Conservation (phyloP, 805 yeast species). For the Saturnispora mendoncae region DNA sequence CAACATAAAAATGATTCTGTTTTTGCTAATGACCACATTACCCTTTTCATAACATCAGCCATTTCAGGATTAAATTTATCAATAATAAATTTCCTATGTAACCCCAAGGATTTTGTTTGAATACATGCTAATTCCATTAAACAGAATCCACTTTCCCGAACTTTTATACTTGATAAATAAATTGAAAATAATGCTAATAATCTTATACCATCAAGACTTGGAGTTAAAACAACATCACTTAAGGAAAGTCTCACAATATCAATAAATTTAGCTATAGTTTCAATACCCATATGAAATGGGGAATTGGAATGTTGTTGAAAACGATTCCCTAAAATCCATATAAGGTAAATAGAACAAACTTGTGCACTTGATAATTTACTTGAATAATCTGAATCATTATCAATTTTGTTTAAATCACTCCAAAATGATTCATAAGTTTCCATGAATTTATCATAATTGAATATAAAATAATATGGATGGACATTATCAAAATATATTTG, state of each 20-base stretch:
- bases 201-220: conserved; percentile 37
- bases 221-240: conserved; percentile 36
- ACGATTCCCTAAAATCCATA: conserved; percentile 35
- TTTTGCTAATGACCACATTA: conserved; percentile 39
- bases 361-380: conserved; percentile 25
- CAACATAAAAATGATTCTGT: conserved; percentile 34
- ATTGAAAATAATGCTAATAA: conserved; percentile 34
- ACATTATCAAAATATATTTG: conserved; percentile 34
- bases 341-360: conserved; percentile 39
- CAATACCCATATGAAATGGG: conserved; percentile 8
- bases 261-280: conserved; percentile 27
- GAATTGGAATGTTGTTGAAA: conserved; percentile 25
- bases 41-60: conserved; percentile 33
- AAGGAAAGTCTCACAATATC: conserved; percentile 35
- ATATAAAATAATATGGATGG: conserved; percentile 37
- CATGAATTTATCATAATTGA: conserved; percentile 29
- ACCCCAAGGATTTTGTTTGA: conserved; percentile 41
- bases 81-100: conserved; percentile 34
- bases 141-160: conserved; percentile 42
- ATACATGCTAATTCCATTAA: conserved; percentile 38
- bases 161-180: conserved; percentile 36
- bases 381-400: conserved; percentile 7
- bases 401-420: conserved; percentile 25
- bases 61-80: conserved; percentile 28
- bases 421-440: conserved; percentile 33